phyloP scores from a whole-genome alignment of 306 rosid genomes.

The Pyrus communis region DNA sequence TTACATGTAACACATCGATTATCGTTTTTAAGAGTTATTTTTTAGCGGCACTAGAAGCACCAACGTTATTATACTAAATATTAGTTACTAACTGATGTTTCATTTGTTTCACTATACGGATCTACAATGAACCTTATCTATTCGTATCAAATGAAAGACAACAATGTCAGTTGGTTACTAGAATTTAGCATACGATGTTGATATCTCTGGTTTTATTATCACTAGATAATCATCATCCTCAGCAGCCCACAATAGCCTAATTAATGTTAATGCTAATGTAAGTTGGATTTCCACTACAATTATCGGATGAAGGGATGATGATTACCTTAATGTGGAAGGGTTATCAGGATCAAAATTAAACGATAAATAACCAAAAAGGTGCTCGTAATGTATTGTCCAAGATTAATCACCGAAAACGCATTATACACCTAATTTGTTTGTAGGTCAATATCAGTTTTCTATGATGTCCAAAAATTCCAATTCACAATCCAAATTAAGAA shows the following conservation, averaged over 20 bases:
- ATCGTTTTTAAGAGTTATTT: too few species aligned
- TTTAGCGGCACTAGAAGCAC: neutral
- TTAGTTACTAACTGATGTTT: neutral
- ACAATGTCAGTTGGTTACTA: too few species aligned
- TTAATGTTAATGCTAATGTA: neutral
- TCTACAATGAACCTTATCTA: neutral
- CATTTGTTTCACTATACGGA: too few species aligned
- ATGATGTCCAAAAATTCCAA: neutral
- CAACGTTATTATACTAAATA: neutral
- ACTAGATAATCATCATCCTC: neutral
- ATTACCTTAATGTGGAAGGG: neutral
- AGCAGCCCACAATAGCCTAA: neutral
- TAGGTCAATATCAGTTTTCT: neutral
- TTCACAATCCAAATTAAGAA: neutral
- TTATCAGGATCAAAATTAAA: neutral
- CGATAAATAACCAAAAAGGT: neutral
- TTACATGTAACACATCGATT: too few species aligned
- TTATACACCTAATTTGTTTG: neutral
- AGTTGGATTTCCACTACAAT: conserved; percentile 33
- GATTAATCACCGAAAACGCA: neutral
- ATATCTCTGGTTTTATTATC: neutral
- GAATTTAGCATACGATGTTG: neutral
- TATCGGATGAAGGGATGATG: conserved; percentile 1
- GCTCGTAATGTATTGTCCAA: neutral
- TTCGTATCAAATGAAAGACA: too few species aligned